Base-by-base conservation (phyloP, 1,139 yeast genomes). In the Yamadazyma oceani region DNA sequence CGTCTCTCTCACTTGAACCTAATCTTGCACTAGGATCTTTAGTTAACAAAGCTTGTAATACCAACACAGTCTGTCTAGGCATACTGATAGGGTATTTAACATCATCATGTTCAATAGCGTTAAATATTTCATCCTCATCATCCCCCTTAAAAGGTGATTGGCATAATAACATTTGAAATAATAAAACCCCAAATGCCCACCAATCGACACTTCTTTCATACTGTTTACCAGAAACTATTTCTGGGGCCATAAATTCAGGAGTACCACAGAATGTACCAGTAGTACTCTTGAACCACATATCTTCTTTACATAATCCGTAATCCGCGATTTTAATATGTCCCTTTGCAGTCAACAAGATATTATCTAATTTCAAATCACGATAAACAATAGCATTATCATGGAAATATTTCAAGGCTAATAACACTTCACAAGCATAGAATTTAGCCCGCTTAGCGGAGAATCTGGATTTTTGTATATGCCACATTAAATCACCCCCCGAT, bases 191-290 rank as follows among this genome's bases (percentile, higher is more conserved):
- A 70, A 90, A 88, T 0, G 98, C 97, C 98, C 98, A 92, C 98
- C 98, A 94, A 64, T 92, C 99, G 38, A 92, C 98, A 33, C 94
- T 85, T 52, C 95, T 80, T 36, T 89, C 94, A 56, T 92, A 92
- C 44, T 83, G 85, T 60, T 89, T 95, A 39, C 94, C 97, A 41
- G 87, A 82, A 54, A 94, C 74, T 51, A 92, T 90, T 63, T 92
- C 99, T 0, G 99, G 99, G 1, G 98, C 99, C 96, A 92, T 92
- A 53, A 92, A 88, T 60, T 92, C 98, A 0, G 99, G 98, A 1
- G 99, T 92, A 53, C 99, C 99, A 69, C 98, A 94, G 66, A 92
- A 92, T 0, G 99, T 92, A 9, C 92, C 86, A 0, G 98, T 94
- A 21, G 92, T 87, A 49, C 76, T 79, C n/a, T 88, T 88, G 54